Conservation (phyloP, 2,329 filamentous ascomycete genomes). For the Xylariaceae sp. region DNA sequence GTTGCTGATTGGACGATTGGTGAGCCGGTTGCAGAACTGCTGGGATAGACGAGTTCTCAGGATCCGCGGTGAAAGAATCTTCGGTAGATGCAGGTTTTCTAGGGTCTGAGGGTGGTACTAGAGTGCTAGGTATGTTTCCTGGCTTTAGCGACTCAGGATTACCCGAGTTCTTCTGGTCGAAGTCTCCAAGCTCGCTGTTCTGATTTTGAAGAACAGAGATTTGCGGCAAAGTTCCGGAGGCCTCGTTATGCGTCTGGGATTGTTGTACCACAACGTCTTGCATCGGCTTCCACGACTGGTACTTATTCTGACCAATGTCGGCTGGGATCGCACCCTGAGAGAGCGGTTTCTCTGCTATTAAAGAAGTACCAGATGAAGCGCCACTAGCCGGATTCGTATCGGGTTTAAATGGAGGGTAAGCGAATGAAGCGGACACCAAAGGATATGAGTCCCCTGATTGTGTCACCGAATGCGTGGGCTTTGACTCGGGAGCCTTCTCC, state of each 20-base stretch:
- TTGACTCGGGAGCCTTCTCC: constrained; percentile 21
- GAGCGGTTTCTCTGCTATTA: background rate
- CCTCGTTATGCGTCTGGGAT: constrained; percentile 13
- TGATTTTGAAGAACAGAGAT: constrained; percentile 38
- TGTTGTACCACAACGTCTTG: constrained; percentile 16
- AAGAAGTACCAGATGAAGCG: background rate
- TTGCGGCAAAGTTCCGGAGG: constrained; percentile 27
- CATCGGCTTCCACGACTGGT: constrained; percentile 34
- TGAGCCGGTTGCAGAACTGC: constrained; percentile 27
- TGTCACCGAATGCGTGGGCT: constrained; percentile 1
- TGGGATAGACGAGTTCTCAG: constrained; percentile 22
- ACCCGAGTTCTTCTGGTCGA: constrained; percentile 32
- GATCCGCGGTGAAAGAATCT: background rate
- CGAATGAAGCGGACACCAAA: constrained; percentile 41
- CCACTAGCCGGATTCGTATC: background rate
- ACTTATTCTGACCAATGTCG: constrained; percentile 25
- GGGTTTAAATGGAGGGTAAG: constrained; percentile 34
- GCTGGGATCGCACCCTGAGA: constrained; percentile 12
- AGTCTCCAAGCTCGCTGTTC: constrained; percentile 36
- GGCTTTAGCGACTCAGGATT: constrained; percentile 8
- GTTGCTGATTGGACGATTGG: constrained; percentile 14
- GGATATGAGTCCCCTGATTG: constrained; percentile 35
- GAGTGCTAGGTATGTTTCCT: constrained; percentile 23
- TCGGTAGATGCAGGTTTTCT: constrained; percentile 15
- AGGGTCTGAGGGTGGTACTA: constrained; percentile 30